phyloP scores from a whole-genome alignment of 2,329 filamentous ascomycete genomes.

The Penicillium paneum region DNA sequence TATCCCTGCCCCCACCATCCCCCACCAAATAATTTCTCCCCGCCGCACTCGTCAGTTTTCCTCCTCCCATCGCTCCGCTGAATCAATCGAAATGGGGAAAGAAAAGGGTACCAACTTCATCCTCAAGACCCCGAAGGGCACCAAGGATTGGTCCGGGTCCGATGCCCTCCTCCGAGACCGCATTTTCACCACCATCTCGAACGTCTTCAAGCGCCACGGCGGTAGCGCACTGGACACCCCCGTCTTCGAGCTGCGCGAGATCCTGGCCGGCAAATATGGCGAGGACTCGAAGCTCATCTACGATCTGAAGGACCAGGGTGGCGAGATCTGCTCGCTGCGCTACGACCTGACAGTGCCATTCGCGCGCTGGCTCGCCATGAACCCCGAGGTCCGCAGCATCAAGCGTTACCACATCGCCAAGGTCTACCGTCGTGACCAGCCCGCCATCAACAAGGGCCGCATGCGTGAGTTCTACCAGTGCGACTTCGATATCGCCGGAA shows the following conservation, averaged over 20 bases:
- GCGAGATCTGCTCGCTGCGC: constrained; percentile 77
- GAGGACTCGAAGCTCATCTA: constrained; percentile 93
- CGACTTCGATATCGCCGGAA: constrained; percentile 90
- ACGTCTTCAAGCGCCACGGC: constrained; percentile 81
- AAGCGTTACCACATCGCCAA: constrained; percentile 96
- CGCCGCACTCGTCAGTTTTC: constrained; percentile 28
- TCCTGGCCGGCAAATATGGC: constrained; percentile 84
- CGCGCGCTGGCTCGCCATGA: constrained; percentile 91
- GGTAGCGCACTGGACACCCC: constrained; percentile 75
- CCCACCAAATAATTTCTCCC: constrained; percentile 27
- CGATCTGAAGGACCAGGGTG: constrained; percentile 81
- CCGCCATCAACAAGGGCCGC: constrained; percentile 82
- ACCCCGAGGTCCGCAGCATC: constrained; percentile 74
- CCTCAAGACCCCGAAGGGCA: constrained; percentile 88
- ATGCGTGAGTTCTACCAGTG: constrained; percentile 98
- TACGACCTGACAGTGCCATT: constrained; percentile 90
- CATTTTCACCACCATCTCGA: constrained; percentile 71
- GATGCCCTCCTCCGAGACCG: constrained; percentile 78
- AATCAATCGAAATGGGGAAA: constrained; percentile 31
- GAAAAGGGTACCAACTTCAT: constrained; percentile 52
- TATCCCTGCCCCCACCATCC: constrained; percentile 28
- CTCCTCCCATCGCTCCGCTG: constrained; percentile 15
- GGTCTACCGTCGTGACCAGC: constrained; percentile 78
- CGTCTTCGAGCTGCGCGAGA: constrained; percentile 83
- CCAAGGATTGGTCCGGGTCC: constrained; percentile 77